Evolutionary conservation across 192 early-diverging fungal species (phyloP).

Genomic region (Coemansia sp.): DNA sequence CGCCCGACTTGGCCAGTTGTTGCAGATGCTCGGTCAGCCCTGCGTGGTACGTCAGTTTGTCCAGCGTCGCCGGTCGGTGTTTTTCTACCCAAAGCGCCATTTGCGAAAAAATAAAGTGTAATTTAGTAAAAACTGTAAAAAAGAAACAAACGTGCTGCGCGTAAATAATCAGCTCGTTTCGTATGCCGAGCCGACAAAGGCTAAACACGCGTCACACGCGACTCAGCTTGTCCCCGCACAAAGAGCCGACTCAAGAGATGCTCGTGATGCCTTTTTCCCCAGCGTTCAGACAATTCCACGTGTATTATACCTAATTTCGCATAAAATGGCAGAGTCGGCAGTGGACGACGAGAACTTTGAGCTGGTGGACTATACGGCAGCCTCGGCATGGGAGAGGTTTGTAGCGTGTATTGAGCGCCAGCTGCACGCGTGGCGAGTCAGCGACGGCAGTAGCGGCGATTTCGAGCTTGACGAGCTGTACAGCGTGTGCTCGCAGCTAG

Average conservation of each 20-base stretch:
- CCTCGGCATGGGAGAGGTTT: slow-evolving; percentile 67
- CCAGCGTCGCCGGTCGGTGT: slow-evolving; percentile 80
- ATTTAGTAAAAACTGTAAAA: neutral
- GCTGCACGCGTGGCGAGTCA: slow-evolving; percentile 60
- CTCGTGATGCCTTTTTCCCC: neutral
- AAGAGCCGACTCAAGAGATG: slow-evolving; percentile 5
- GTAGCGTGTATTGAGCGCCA: slow-evolving; percentile 62
- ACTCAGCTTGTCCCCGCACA: neutral
- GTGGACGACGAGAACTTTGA: slow-evolving; percentile 70
- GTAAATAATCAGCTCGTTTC: neutral
- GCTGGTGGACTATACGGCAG: slow-evolving; percentile 72
- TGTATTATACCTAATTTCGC: neutral
- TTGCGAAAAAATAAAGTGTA: neutral
- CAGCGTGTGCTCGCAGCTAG: slow-evolving; percentile 19
- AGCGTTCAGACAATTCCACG: neutral
- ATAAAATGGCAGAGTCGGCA: slow-evolving; percentile 23
- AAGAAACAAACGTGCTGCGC: neutral
- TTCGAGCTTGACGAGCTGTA: slow-evolving; percentile 47
- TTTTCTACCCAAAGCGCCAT: slow-evolving; percentile 92
- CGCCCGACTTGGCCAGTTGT: slow-evolving; percentile 72
- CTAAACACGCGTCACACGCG: neutral
- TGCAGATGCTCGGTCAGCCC: slow-evolving; percentile 72
- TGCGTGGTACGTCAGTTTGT: slow-evolving; percentile 80
- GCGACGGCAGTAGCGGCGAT: slow-evolving; percentile 55
- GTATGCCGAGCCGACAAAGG: neutral